Evolutionary conservation across 2,329 filamentous ascomycete genomes (phyloP), one percentile per base, ranked within the genome.

Genomic region (Alternaria metachromatica): DNA sequence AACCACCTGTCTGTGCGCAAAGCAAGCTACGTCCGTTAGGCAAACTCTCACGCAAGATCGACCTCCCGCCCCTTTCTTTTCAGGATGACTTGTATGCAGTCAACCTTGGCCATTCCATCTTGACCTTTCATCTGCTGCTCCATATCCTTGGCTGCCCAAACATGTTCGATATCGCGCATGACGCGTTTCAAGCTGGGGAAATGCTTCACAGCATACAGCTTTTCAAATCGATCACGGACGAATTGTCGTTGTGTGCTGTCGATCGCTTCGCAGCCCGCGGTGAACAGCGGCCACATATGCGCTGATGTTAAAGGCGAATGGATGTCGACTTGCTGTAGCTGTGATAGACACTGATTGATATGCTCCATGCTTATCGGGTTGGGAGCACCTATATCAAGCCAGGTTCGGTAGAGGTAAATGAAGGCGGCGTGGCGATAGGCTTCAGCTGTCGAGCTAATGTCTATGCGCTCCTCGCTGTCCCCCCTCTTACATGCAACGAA

Each of bases 321-420:
- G 2, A 74, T 50, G 6, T 64, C 33, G 5, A 76, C 62, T 5
- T 55, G 53, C 6, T 66, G 62, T 25, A 78, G 64, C 55, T 64
- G 67, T 0, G 54, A 18, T 2, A 78, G 58, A 44, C 74, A 78
- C 26, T 60, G 59, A n/a, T 70, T 57, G 6, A 76, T 74, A 44
- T 78, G 74, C 15, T 73, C 63, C 45, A 73, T 64, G 25, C 72
- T 77, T 30, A 68, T 74, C 11, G 73, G 74, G 18, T 77, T 74
- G 1, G 76, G 76, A 4, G 74, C 72, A 18, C 76, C 76, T 23
- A 77, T 69, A 23, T 68, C 70, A 2, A 75, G 69, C 76, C 76
- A 78, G 6, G 74, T 75, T 11, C 76, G 70, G 54, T 78, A 76
- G 23, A 78, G 71, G 46, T 78, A 77, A 45, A 78, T 78, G 63